phyloP scores from a whole-genome alignment of 1,284 basidiomycete species.

The Apiotrichum montevideense region DNA sequence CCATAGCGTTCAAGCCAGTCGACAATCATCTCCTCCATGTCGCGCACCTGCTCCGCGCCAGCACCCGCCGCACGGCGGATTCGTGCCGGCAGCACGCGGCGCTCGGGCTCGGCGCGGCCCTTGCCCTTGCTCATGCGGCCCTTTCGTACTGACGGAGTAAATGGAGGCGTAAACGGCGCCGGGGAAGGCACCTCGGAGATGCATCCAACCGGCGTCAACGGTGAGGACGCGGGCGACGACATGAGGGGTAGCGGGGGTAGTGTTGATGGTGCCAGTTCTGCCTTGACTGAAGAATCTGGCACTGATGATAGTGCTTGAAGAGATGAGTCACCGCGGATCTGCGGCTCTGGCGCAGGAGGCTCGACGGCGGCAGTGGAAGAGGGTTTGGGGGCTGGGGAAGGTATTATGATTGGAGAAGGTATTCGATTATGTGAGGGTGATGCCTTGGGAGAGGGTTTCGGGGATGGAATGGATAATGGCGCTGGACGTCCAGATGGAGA shows the following conservation, averaged over 20 bases:
- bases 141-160: not conserved
- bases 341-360: too few relatives aligned
- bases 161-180: not conserved
- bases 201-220: not conserved
- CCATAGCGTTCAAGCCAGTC: conserved; percentile 71
- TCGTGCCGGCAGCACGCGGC: conserved; percentile 71
- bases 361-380: too few relatives aligned
- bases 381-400: too few relatives aligned
- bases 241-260: not conserved
- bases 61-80: conserved; percentile 69
- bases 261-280: too few relatives aligned
- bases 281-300: too few relatives aligned
- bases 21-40: conserved; percentile 73
- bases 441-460: too few relatives aligned
- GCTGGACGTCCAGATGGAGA: too few relatives aligned
- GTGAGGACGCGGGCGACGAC: not conserved
- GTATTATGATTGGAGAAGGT: too few relatives aligned
- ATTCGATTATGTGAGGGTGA: too few relatives aligned
- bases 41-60: conserved; percentile 50
- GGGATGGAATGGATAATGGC: too few relatives aligned
- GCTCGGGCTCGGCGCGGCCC: conserved; percentile 47
- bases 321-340: too few relatives aligned
- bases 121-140: conserved; percentile 4
- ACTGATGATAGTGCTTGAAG: too few relatives aligned
- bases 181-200: not conserved